These are phyloP conservation scores for Cordyceps fumosorosea DNA, from an alignment of 2,329 filamentous ascomycete genomes.

Conservation along the genomic window DNA sequence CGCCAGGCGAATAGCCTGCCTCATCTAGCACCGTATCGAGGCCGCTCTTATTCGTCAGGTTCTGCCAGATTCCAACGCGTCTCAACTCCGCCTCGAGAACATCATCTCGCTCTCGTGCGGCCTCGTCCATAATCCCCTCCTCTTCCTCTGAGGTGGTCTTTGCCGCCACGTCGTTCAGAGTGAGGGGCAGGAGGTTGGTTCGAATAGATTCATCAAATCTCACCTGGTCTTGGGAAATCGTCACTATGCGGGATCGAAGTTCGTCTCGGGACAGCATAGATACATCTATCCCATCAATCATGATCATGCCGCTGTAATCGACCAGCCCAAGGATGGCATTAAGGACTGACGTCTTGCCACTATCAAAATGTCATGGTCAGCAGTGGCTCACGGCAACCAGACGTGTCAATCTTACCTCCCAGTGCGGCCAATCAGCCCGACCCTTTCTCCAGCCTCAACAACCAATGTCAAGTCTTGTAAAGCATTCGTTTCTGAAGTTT, in stretches of 20 bases:
- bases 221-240: slow-evolving; percentile 40
- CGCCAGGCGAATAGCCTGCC: background rate
- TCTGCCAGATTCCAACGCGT: slow-evolving; percentile 1
- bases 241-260: slow-evolving; percentile 35
- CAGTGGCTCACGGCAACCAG: no score
- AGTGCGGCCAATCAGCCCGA: slow-evolving; percentile 1
- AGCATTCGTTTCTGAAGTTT: background rate
- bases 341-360: slow-evolving; percentile 8
- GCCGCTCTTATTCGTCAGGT: background rate
- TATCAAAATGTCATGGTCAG: background rate
- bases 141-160: background rate
- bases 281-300: slow-evolving; percentile 36
- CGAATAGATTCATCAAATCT: slow-evolving; percentile 36
- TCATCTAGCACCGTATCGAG: background rate
- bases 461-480: background rate
- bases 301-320: slow-evolving; percentile 23
- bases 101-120: background rate
- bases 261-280: slow-evolving; percentile 30
- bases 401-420: background rate
- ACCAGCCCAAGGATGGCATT: slow-evolving; percentile 4
- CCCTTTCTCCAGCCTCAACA: slow-evolving; percentile 4
- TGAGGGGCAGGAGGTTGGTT: slow-evolving; percentile 28
- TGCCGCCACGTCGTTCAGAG: background rate
- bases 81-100: background rate
- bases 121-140: background rate